Evolutionary conservation across 108 stramenopile genomes (phyloP), one percentile per base, ranked within the genome.

Genomic region (Fistulifera solaris): DNA sequence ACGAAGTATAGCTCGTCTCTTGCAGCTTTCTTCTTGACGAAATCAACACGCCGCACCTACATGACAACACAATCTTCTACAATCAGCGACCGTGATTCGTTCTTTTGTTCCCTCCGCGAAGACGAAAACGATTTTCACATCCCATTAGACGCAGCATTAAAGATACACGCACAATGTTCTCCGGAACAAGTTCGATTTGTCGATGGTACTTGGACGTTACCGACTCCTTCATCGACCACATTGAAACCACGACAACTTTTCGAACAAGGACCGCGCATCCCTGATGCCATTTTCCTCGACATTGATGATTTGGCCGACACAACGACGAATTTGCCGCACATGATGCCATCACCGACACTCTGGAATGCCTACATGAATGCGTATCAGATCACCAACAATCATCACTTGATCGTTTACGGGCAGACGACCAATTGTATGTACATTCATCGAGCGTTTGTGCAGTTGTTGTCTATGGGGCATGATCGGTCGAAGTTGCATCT

Each of bases 281-380:
- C 64, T 13, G 57, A 60, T 1, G 78, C 84, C 17, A 62, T 57
- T 39, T 80, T 68, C 50, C 55, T 86, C 27, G 78, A 86, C 45
- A 86, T 86, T 59, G 80, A 81, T 47, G 73, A 81, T 13, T 26
- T 86, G 26, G 70, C 77, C 12, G 59, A 68, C 12, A 66, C 64
- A 14, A 52, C 64, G 6, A 8, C 45, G 25, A 57, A 64, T 17
- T 60, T 82, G 23, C 73, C 71, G 1, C 87, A 89, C 66, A 89
- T 89, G 87, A 83, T 85, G 74, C 87, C 87, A n/a, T 45, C 72
- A 1, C 44, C 59, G 38, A 13, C 56, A 16, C 40, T 89, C 6
- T 85, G 82, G 41, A 59, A 52, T 21, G 62, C 80, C 14, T 73
- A 69, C 44, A 89, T 89, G 87, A 83, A 89, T 78, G 76, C 73